These are phyloP conservation scores for Collybia mongolica DNA, from an alignment of 768 basidiomycete genomes.

Conservation along the genomic window DNA sequence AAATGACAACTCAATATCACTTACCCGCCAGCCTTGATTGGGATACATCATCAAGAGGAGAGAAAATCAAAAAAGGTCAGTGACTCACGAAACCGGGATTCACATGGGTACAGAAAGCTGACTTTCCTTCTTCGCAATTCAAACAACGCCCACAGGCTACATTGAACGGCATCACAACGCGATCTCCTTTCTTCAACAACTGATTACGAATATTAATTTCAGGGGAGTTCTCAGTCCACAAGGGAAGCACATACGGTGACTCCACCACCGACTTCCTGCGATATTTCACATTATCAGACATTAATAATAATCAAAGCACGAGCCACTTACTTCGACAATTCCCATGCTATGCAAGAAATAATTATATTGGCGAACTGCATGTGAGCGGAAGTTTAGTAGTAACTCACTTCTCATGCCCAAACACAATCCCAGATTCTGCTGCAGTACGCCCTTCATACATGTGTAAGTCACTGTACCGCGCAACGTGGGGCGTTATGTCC, in stretches of 20 bases:
- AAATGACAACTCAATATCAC: constrained; percentile 3
- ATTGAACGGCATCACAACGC: constrained; percentile 63
- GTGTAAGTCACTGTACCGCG: constrained; percentile 40
- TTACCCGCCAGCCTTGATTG: constrained; percentile 43
- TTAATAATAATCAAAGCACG: background rate
- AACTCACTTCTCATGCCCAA: constrained; percentile 53
- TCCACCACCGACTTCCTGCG: constrained; percentile 41
- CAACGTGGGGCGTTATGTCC: background rate
- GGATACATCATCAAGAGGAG: background rate
- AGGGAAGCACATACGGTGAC: constrained; percentile 32
- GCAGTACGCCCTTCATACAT: constrained; percentile 59
- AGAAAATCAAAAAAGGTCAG: background rate
- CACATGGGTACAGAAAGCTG: constrained; percentile 56
- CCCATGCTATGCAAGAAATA: constrained; percentile 36
- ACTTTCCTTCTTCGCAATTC: constrained; percentile 52
- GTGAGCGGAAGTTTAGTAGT: background rate
- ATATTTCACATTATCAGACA: background rate
- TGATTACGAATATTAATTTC: constrained; percentile 10
- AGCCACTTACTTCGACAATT: constrained; percentile 39
- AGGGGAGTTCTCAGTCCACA: background rate
- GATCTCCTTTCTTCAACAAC: constrained; percentile 54
- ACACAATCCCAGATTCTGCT: constrained; percentile 47
- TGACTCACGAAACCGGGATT: constrained; percentile 55
- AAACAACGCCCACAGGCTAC: constrained; percentile 57
- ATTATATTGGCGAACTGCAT: background rate